These are phyloP conservation scores for Barnettozyma wickerhamii DNA, from an alignment of 805 yeast genomes.

Conservation along the genomic window DNA sequence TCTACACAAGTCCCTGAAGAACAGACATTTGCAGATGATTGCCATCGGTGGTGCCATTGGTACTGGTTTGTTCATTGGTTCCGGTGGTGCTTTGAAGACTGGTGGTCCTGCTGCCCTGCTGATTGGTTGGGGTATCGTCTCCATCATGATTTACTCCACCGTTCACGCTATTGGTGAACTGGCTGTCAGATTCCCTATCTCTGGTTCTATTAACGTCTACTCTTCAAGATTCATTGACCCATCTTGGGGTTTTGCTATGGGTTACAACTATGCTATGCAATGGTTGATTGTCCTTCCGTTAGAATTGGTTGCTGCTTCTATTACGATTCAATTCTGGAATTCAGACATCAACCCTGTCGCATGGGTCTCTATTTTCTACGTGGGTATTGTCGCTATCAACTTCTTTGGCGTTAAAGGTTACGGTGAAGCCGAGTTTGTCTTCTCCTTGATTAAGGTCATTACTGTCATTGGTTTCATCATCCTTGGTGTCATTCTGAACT, in stretches of 20 bases:
- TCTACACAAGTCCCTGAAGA: conserved; percentile 32
- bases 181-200: conserved; percentile 58
- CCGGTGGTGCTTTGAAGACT: conserved; percentile 53
- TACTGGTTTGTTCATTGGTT: conserved; percentile 74
- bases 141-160: conserved; percentile 43
- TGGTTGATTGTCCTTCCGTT: conserved; percentile 46
- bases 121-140: conserved; percentile 45
- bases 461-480: conserved; percentile 60
- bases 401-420: conserved; percentile 50
- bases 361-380: conserved; percentile 46
- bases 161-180: conserved; percentile 56
- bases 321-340: conserved; percentile 49
- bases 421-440: conserved; percentile 48
- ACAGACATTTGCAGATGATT: conserved; percentile 39
- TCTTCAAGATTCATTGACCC: conserved; percentile 53
- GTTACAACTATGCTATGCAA: conserved; percentile 52
- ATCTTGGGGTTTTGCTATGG: conserved; percentile 59
- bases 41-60: conserved; percentile 73
- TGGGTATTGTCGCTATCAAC: conserved; percentile 41
- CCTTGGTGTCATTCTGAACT: conserved; percentile 49
- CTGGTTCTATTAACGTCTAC: conserved; percentile 60
- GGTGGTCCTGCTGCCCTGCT: conserved; percentile 55
- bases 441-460: conserved; percentile 67
- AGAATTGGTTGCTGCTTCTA: conserved; percentile 50
- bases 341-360: conserved; percentile 40